These are phyloP conservation scores for Fistulifera solaris DNA, from an alignment of 108 stramenopile species.

Conservation along the genomic window DNA sequence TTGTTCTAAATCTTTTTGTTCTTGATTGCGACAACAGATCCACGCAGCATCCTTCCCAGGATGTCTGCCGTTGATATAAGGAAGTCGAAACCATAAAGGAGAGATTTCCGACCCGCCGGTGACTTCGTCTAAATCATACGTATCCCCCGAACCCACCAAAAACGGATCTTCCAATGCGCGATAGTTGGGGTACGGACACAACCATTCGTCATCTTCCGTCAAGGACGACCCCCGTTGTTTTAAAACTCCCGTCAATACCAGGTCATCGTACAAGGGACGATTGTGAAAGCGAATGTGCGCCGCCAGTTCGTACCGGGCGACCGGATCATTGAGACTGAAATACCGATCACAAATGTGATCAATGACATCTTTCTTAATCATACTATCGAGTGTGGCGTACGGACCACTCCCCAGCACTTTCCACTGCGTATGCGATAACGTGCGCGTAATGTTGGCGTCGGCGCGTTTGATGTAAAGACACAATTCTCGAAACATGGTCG, in stretches of 20 bases:
- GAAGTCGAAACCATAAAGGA: constrained; percentile 56
- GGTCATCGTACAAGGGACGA: constrained; percentile 39
- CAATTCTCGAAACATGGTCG: constrained; percentile 25
- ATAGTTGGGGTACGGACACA: constrained; percentile 30
- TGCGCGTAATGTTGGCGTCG: constrained; percentile 48
- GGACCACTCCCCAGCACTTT: constrained; percentile 50
- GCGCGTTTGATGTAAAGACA: constrained; percentile 42
- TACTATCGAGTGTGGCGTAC: constrained; percentile 40
- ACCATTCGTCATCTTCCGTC: constrained; percentile 46
- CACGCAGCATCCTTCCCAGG: constrained; percentile 43
- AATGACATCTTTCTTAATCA: constrained; percentile 39
- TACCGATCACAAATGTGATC: constrained; percentile 65
- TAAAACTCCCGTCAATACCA: constrained; percentile 42
- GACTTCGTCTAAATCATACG: background rate
- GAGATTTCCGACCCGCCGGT: constrained; percentile 3
- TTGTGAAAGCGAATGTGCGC: constrained; percentile 48
- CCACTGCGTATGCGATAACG: constrained; percentile 56
- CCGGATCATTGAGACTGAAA: constrained; percentile 20
- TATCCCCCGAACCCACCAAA: constrained; percentile 15
- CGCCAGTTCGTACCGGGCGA: constrained; percentile 56
- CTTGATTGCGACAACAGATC: constrained; percentile 24
- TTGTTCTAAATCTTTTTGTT: constrained; percentile 30
- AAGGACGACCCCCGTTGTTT: constrained; percentile 33
- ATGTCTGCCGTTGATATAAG: constrained; percentile 42
- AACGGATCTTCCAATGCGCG: constrained; percentile 24